phyloP scores from a whole-genome alignment of 495 filamentous ascomycete genomes.

The Tuber brumale region DNA sequence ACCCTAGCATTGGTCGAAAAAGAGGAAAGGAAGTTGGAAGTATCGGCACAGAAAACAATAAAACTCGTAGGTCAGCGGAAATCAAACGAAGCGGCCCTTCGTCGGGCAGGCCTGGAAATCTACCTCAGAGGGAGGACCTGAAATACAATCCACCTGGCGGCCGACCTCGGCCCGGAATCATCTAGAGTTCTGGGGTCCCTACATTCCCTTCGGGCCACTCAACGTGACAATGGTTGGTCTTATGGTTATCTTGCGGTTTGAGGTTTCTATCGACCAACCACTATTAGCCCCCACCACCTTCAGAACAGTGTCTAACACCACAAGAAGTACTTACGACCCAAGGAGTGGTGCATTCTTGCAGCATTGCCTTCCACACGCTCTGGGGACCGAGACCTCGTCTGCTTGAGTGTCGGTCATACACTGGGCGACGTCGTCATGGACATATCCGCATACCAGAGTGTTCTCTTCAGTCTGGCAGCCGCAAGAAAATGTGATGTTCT shows the following conservation, averaged over 20 bases:
- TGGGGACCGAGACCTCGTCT: constrained; percentile 26
- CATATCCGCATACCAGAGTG: constrained; percentile 28
- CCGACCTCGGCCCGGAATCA: background rate
- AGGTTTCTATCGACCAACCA: constrained; percentile 13
- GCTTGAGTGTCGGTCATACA: constrained; percentile 28
- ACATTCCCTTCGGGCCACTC: constrained; percentile 24
- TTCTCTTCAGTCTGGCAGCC: constrained; percentile 31
- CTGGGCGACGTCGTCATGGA: constrained; percentile 33
- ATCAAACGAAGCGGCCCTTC: background rate
- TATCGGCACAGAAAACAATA: background rate
- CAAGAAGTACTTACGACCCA: constrained; percentile 14
- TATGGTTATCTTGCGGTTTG: constrained; percentile 13
- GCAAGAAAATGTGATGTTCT: constrained; percentile 27
- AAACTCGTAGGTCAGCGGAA: background rate
- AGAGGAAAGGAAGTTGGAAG: constrained; percentile 20
- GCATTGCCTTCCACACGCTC: constrained; percentile 17
- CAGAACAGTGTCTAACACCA: background rate
- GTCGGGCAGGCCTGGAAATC: background rate
- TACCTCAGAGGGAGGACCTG: background rate
- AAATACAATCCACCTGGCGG: background rate
- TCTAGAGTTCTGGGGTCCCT: constrained; percentile 18
- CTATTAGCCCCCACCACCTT: constrained; percentile 12
- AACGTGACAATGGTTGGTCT: constrained; percentile 20
- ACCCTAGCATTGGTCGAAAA: background rate
- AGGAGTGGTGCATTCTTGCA: constrained; percentile 18